Evolutionary conservation across 352 stramenopile genomes (phyloP), one percentile per base, ranked within the genome.

Genomic region (Pythium dissotocum): DNA sequence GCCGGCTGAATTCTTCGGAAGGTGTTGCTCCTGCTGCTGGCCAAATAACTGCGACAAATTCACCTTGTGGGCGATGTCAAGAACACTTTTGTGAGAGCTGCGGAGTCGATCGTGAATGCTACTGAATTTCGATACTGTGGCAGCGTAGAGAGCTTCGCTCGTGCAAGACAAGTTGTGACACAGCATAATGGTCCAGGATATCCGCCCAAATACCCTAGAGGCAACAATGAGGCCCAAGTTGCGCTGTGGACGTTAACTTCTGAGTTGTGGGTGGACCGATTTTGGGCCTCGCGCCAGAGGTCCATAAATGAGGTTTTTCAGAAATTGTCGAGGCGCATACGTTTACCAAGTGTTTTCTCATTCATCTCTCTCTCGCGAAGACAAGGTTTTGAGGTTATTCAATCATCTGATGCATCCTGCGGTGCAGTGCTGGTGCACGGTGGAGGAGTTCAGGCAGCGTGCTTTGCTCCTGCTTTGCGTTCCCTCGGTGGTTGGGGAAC

Each of bases 351-450:
- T 16, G 52, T 53, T 30, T 51, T 32, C 35, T 9, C 13, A 26
- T 24, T 44, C 30, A 18, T 61, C 24, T 42, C 30, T 46, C 18
- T 18, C 14, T 16, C 51, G 8, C 28, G 12, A 12, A 18, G 16
- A 18, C 44, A 14, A 71, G 65, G 65, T 71, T 71, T 67, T 67
- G 46, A 58, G 65, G 58, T 71, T 61, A 67, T 66, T 63, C 53
- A n/a, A 24, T 28, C 5, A 28, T 60, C 26, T 26, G 18, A 3
- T 3, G 26, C 35, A 62, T 52, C 42, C 40, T 46, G 21, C 21
- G 49, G 24, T 59, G 32, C 46, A 57, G 54, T 68, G 52, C 62
- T 32, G 33, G 55, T 63, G 26, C 61, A 44, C 49, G 24, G 48
- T 33, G 46, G 33, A 54, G 63, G 54, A 70, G 55, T 63, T 70